Evolutionary conservation across 306 rosid genomes (phyloP).

Genomic region (Vigna mungo): DNA sequence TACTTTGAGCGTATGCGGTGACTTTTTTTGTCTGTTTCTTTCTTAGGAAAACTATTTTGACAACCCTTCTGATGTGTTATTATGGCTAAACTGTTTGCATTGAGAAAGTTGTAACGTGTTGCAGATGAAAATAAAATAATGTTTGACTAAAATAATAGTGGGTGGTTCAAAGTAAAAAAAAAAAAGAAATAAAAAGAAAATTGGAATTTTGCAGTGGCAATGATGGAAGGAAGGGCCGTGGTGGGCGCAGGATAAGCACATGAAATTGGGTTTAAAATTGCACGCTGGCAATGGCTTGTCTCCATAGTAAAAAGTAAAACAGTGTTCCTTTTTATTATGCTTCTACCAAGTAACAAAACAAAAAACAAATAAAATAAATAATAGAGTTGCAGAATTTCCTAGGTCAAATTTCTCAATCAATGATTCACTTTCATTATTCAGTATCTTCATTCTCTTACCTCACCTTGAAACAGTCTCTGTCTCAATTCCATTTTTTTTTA

Average conservation of each 20-base stretch:
- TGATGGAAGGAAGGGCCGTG: conserved; percentile 63
- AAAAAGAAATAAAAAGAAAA: background rate
- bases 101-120: background rate
- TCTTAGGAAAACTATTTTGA: background rate
- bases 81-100: background rate
- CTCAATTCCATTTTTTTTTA: conserved; percentile 10
- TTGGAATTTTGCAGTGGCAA: conserved; percentile 54
- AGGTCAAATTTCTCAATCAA: conserved; percentile 46
- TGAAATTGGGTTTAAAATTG: conserved; percentile 68
- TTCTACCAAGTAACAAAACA: background rate
- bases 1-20: background rate
- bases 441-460: conserved; percentile 37
- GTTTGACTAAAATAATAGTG: conserved; percentile 63
- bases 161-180: conserved; percentile 34
- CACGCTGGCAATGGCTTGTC: conserved; percentile 66
- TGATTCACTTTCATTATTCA: conserved; percentile 47
- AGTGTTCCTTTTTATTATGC: background rate
- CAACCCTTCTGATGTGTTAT: background rate
- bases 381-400: background rate
- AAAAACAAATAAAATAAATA: background rate
- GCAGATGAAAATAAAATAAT: conserved; percentile 43
- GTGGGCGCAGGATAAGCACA: conserved; percentile 91
- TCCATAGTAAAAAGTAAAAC: conserved; percentile 23
- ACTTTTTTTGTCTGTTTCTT: conserved; percentile 13
- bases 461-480: conserved; percentile 32